phyloP scores from a whole-genome alignment of 2,329 filamentous ascomycete species.

The Akanthomyces muscarius region DNA sequence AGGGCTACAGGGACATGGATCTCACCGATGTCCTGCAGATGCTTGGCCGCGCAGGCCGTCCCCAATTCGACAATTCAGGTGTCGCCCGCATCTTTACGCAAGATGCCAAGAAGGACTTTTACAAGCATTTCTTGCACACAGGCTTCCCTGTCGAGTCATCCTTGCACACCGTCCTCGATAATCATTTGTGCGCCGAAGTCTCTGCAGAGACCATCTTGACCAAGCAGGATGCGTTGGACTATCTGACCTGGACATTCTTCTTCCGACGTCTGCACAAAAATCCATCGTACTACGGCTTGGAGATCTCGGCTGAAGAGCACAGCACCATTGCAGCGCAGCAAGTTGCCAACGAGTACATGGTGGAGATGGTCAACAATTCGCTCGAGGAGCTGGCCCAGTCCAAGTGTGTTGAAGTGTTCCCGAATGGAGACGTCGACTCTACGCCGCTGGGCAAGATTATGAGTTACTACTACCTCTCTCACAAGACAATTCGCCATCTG shows the following conservation, averaged over 20 bases:
- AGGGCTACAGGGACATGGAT: conserved; percentile 98
- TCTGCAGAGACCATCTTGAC: conserved; percentile 88
- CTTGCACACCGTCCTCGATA: conserved; percentile 91
- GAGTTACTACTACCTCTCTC: conserved; percentile 98
- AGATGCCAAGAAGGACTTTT: conserved; percentile 96
- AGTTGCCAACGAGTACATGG: conserved; percentile 90
- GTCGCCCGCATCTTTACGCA: conserved; percentile 98
- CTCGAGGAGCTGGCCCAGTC: conserved; percentile 78
- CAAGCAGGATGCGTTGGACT: conserved; percentile 96
- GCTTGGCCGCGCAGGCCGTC: conserved; percentile 90
- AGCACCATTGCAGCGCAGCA: conserved; percentile 81
- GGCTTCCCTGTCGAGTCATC: conserved; percentile 97
- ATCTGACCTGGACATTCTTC: conserved; percentile 99
- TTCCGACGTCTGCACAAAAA: conserved; percentile 97
- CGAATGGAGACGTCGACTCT: conserved; percentile 83
- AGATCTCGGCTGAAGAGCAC: conserved; percentile 89
- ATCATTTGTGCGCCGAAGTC: conserved; percentile 92
- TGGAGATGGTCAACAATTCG: conserved; percentile 84
- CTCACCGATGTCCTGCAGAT: conserved; percentile 97
- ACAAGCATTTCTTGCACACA: conserved; percentile 98
- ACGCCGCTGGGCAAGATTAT: conserved; percentile 96
- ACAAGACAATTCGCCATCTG: conserved; percentile 87
- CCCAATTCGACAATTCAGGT: conserved; percentile 93
- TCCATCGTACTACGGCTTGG: conserved; percentile 93
- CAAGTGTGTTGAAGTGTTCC: conserved; percentile 75